Evolutionary conservation across 1,139 yeast genomes (phyloP).

Genomic region (Candida labiduridarum): DNA sequence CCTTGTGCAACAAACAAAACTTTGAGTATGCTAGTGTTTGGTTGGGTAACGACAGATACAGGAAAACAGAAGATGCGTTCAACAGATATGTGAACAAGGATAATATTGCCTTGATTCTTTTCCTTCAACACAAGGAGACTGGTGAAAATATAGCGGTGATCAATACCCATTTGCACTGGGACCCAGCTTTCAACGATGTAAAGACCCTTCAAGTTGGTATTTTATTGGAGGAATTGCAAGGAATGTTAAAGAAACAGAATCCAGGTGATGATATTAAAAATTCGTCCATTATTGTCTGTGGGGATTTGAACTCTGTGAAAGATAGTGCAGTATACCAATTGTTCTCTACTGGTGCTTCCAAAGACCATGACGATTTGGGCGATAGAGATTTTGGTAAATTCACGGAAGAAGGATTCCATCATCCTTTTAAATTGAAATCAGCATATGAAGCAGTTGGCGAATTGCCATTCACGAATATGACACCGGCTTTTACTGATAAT

Average conservation of each 20-base stretch:
- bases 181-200: constrained; percentile 94
- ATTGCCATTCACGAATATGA: constrained; percentile 89
- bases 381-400: constrained; percentile 91
- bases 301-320: constrained; percentile 90
- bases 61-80: constrained; percentile 91
- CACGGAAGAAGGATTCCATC: constrained; percentile 87
- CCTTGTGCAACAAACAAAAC: constrained; percentile 67
- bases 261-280: constrained; percentile 59
- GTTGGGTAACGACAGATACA: constrained; percentile 84
- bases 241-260: constrained; percentile 55
- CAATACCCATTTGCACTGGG: constrained; percentile 98
- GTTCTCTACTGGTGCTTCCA: constrained; percentile 75
- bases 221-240: constrained; percentile 82
- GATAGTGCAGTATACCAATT: constrained; percentile 93
- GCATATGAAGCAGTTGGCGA: constrained; percentile 86
- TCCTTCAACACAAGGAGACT: constrained; percentile 71
- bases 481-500: constrained; percentile 90
- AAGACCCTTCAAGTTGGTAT: constrained; percentile 95
- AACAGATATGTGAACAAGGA: constrained; percentile 97
- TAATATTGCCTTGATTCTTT: constrained; percentile 82
- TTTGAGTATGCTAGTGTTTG: constrained; percentile 90
- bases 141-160: constrained; percentile 76
- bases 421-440: constrained; percentile 78
- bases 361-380: constrained; percentile 75
- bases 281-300: constrained; percentile 81